Conservation (phyloP, 306 rosid genomes). For the Prosopis cineraria region DNA sequence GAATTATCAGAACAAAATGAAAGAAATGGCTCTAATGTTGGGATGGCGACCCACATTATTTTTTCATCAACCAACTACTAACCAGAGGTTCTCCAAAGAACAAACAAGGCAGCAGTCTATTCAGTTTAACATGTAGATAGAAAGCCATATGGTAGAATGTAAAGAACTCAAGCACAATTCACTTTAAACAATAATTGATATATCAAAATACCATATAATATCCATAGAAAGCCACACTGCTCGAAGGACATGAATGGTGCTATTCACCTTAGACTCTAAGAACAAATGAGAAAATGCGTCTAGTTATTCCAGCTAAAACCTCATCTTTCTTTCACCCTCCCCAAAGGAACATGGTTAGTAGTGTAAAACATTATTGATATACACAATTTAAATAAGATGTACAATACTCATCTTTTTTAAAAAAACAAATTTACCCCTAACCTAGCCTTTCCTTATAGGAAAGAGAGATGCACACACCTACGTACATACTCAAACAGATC, state of each 20-base stretch:
- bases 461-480: too few relatives aligned
- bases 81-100: background rate
- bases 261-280: background rate
- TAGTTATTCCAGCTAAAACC: background rate
- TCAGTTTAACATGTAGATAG: background rate
- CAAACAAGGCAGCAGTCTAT: background rate
- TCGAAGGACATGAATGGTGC: background rate
- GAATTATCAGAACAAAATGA: background rate
- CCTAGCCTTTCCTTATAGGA: too few relatives aligned
- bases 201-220: background rate
- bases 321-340: background rate
- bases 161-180: background rate
- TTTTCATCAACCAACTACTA: conserved; percentile 1
- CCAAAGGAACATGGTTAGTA: background rate
- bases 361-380: background rate
- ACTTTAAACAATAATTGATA: background rate
- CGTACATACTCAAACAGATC: too few relatives aligned
- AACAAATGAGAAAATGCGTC: background rate
- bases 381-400: background rate
- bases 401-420: background rate
- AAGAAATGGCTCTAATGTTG: background rate
- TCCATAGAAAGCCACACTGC: background rate
- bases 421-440: too few relatives aligned
- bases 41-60: background rate
- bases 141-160: background rate